A percentile compares a stretch with the other conserved stretches of the same genome.
Conservation (phyloP, 805 yeast genomes). For the Saturnispora galanensis region DNA sequence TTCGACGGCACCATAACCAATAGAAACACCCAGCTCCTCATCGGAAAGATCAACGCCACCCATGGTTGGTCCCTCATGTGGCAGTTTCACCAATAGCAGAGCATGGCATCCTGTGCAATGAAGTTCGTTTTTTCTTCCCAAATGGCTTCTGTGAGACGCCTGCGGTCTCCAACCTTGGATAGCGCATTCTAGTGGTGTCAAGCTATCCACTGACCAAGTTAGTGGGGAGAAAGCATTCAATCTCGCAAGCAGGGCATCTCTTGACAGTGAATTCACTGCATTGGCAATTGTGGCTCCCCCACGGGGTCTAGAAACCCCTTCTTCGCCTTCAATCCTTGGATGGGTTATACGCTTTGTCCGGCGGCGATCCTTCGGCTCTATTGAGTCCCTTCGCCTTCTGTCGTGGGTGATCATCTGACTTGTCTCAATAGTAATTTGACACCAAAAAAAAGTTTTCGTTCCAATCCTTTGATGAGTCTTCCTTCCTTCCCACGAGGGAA, state of each 20-base stretch:
- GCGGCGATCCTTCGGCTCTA: no score
- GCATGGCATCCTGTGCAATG: conserved; percentile 28
- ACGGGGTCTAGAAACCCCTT: not conserved
- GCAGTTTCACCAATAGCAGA: conserved; percentile 18
- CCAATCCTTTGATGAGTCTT: no score
- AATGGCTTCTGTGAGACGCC: conserved; percentile 7
- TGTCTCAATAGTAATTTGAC: no score
- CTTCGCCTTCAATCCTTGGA: not conserved
- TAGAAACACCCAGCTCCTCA: conserved; percentile 2
- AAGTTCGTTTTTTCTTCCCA: conserved; percentile 23
- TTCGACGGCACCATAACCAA: conserved; percentile 8
- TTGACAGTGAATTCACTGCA: conserved; percentile 3
- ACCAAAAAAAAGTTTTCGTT: no score
- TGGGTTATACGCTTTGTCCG: no score
- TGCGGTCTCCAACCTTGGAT: conserved; percentile 46
- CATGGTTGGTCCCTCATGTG: not conserved
- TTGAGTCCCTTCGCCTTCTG: no score
- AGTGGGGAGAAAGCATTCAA: conserved; percentile 34
- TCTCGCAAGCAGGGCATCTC: conserved; percentile 28
- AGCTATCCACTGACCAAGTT: conserved; percentile 35
- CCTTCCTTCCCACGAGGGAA: no score
- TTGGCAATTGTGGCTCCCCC: no score
- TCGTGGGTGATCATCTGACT: no score
- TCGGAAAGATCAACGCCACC: conserved; percentile 8
- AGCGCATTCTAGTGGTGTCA: conserved; percentile 41